Evolutionary conservation across 2,329 filamentous ascomycete species (phyloP), one percentile per base, ranked within the genome.

Genomic region (Hypoxylon sp.): DNA sequence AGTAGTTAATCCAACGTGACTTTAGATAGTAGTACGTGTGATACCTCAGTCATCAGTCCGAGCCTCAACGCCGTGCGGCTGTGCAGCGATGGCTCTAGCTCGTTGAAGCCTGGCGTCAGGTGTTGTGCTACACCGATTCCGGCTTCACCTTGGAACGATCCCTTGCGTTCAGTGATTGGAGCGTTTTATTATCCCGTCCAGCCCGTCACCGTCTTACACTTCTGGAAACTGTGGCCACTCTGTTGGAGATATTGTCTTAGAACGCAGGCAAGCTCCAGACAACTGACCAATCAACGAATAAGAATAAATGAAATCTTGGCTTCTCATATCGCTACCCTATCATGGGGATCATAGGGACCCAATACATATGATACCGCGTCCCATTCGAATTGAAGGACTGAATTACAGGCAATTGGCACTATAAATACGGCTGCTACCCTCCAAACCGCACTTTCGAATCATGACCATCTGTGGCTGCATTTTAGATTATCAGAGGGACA

Each of bases 121-220:
- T 26, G 24, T 7, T 26, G 26, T 8, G 46, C 51, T 53, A 10
- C 20, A 20, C 53, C 37, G 48, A 41, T 17, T 49, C 47, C 19
- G 53, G 48, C 32, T 57, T n/a, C n/a, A n/a, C n/a, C n/a, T n/a
- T n/a, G n/a, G n/a, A 13, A 13, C 32, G 32, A 34, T 34, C 32
- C 32, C 32, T 34, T 34, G 32, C 32, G 32, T 34, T 4, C 13
- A 13, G 11, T 34, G 32, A 34, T 34, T 34, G 32, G 32, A 34
- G 11, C 32, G 6, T 34, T 34, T 15, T 34, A 6, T 34, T 34
- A 34, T 34, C 32, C 32, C 32, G 32, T 34, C 13, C 15, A 34
- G 15, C 32, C 32, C 32, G 32, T 34, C 13, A 13, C 32, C 32
- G 15, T 15, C 32, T 13, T 34, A 34, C 32, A 15, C 13, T 15